A percentile compares a stretch with the other conserved stretches of the same genome.
Evolutionary conservation across 2,329 filamentous ascomycete genomes (phyloP).

Genomic region (Allantophomopsis lycopodina): DNA sequence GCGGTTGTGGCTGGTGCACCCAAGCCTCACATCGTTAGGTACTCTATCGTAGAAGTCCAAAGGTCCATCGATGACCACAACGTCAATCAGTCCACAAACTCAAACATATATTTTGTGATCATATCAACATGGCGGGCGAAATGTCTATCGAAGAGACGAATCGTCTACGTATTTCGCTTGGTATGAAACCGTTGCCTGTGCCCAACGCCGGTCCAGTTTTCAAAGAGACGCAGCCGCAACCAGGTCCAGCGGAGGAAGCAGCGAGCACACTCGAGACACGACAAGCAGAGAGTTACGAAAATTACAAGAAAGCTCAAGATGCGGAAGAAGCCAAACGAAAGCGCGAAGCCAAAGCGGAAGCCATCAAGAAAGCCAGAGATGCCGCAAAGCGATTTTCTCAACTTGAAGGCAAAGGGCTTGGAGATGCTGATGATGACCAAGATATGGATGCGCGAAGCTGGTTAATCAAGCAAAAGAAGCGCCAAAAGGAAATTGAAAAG

Average conservation of each 20-base stretch:
- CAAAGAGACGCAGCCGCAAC: constrained; percentile 23
- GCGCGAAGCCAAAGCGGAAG: constrained; percentile 68
- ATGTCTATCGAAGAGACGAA: constrained; percentile 88
- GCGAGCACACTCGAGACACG: constrained; percentile 76
- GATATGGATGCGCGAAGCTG: constrained; percentile 72
- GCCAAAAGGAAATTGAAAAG: constrained; percentile 80
- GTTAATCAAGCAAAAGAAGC: constrained; percentile 82
- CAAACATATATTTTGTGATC: neutral
- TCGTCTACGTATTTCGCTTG: constrained; percentile 76
- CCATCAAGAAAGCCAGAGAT: constrained; percentile 80
- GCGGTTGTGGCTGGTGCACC: neutral
- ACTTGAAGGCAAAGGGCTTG: constrained; percentile 73
- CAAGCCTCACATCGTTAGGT: too few relatives aligned
- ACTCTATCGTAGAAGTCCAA: neutral
- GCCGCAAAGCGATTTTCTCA: constrained; percentile 61
- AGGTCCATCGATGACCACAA: neutral
- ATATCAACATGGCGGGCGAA: constrained; percentile 31
- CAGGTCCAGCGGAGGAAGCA: constrained; percentile 42
- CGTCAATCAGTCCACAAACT: neutral
- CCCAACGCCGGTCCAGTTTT: constrained; percentile 50
- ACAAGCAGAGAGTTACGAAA: constrained; percentile 58
- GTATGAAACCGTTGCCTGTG: constrained; percentile 79
- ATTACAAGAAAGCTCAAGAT: constrained; percentile 51
- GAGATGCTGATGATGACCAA: constrained; percentile 53
- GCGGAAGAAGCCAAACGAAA: constrained; percentile 65